Evolutionary conservation across 2,329 filamentous ascomycete genomes (phyloP).

Genomic region (Fusarium staphyleae): DNA sequence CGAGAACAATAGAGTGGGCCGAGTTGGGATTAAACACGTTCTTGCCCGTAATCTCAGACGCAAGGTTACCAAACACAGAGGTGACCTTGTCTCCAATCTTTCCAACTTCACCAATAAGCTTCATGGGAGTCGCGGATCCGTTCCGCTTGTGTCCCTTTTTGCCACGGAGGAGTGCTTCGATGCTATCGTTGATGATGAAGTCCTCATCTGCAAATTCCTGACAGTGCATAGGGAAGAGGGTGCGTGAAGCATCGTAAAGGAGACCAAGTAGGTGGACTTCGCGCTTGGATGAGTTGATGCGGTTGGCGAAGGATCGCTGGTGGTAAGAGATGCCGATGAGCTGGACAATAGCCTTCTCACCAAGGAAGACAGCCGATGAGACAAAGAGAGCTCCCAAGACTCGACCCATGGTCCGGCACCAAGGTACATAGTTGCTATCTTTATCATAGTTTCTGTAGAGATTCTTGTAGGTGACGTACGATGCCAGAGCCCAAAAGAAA

Average conservation of each 20-base stretch:
- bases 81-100: constrained; percentile 93
- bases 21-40: constrained; percentile 93
- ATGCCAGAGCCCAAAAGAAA: constrained; percentile 72
- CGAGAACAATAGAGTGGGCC: constrained; percentile 85
- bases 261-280: constrained; percentile 82
- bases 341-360: constrained; percentile 81
- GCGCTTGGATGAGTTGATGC: constrained; percentile 89
- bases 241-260: constrained; percentile 88
- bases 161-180: constrained; percentile 70
- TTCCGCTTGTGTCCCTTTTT: constrained; percentile 57
- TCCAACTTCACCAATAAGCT: constrained; percentile 77
- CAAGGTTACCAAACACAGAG: constrained; percentile 89
- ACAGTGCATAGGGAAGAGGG: constrained; percentile 92
- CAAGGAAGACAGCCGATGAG: constrained; percentile 73
- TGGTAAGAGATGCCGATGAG: constrained; percentile 87
- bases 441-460: constrained; percentile 51
- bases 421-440: constrained; percentile 50
- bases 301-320: constrained; percentile 79
- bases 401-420: constrained; percentile 66
- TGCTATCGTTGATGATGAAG: constrained; percentile 85
- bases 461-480: constrained; percentile 67
- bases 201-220: constrained; percentile 91
- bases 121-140: constrained; percentile 78
- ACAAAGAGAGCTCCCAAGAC: constrained; percentile 73
- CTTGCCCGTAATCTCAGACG: constrained; percentile 93